Base-by-base conservation (phyloP, 140 eudicot species). In the Anethum foeniculum region DNA sequence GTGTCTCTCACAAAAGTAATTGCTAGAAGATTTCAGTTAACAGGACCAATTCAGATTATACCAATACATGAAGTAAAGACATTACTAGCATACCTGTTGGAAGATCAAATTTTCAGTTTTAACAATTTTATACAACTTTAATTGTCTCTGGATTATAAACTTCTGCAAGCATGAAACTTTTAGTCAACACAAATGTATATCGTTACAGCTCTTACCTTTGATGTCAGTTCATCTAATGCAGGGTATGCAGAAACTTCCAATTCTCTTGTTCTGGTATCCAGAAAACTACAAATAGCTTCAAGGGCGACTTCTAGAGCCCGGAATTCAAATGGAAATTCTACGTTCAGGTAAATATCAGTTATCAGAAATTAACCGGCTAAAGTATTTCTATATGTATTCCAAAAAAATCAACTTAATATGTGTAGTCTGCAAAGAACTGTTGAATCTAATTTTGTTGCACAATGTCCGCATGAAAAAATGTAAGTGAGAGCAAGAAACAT, bases 291-390 rank as follows among this genome's bases (percentile, higher is more conserved):
- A 12, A 92, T 90, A 65, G 96, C 93, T 82, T 94, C 97, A 83
- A 94, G 80, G 32, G 96, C 96, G 44, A 94, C 97, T 88, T 94
- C 98, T 56, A 94, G 90, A 72, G 96, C 98, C 51, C 89, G 88
- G 52, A 94, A 94, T 75, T 94, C 98, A 89, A 94, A 94, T 25
- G 98, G 96, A 79, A 91, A 94, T 67, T 90, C 98, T 51, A 34
- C 39, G 51, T 23, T 58, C 34, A 60, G 69, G 69, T n/a, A n/a
- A 25, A 60, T 25, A 3, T 25, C 69, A n/a, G 16, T 25, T 60
- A 11, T 10, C 34, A 25, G 34, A 60, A 23, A 56, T 21, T 56
- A 54, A 19, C 25, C 19, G 25, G 9, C 25, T 19, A 19, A 21
- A 54, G 27, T 23, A 5, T 60, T 3, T 56, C 13, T 1, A 54